phyloP scores from a whole-genome alignment of 2,329 filamentous ascomycete species.

The Endothia cerciana region DNA sequence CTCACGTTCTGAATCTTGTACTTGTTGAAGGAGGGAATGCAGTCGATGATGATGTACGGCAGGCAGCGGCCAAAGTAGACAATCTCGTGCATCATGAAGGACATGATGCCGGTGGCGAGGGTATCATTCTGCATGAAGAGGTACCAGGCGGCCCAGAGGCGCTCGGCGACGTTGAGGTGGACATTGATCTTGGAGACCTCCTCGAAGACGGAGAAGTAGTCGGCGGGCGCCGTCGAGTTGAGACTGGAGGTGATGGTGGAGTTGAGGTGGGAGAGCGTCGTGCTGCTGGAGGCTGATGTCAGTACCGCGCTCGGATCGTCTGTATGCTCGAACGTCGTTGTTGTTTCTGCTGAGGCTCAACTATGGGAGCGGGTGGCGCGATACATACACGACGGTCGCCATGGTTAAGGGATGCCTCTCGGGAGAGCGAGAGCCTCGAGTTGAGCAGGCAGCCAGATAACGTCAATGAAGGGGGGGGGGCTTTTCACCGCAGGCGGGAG shows the following conservation, averaged over 20 bases:
- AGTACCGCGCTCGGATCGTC: constrained; percentile 5
- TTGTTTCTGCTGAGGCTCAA: background rate
- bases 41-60: constrained; percentile 92
- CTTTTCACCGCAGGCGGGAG: too few relatives aligned
- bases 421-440: constrained; percentile 6
- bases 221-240: constrained; percentile 47
- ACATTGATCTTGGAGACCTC: constrained; percentile 76
- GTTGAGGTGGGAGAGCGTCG: constrained; percentile 46
- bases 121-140: constrained; percentile 98
- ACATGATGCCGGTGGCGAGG: constrained; percentile 96
- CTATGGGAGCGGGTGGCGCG: background rate
- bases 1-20: constrained; percentile 92
- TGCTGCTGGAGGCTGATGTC: constrained; percentile 27
- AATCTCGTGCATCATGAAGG: constrained; percentile 90
- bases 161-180: constrained; percentile 83
- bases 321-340: background rate
- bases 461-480: background rate
- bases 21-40: constrained; percentile 82
- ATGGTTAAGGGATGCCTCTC: constrained; percentile 20
- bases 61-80: constrained; percentile 92
- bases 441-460: background rate
- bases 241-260: constrained; percentile 51
- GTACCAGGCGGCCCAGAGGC: constrained; percentile 95
- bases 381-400: constrained; percentile 29
- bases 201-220: constrained; percentile 62